phyloP scores from a whole-genome alignment of 495 filamentous ascomycete genomes.

The Hypoxylon crocopeplum region DNA sequence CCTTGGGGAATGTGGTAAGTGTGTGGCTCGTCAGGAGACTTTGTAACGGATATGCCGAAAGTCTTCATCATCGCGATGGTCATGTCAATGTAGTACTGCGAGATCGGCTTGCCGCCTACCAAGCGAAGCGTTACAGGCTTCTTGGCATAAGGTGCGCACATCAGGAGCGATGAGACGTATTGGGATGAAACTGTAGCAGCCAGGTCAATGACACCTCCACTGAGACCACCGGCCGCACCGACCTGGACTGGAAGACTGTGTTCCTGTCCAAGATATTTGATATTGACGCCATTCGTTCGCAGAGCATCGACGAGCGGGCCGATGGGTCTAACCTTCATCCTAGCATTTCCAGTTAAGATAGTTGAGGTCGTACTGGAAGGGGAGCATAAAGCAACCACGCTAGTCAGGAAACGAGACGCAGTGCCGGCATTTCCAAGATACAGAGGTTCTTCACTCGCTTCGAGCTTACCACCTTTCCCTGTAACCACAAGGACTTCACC shows the following conservation, averaged over 20 bases:
- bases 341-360: constrained; percentile 88
- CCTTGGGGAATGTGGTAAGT: constrained; percentile 95
- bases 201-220: constrained; percentile 89
- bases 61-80: constrained; percentile 96
- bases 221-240: constrained; percentile 81
- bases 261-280: constrained; percentile 82
- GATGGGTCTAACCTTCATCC: constrained; percentile 97
- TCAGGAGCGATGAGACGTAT: constrained; percentile 94
- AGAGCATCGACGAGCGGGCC: constrained; percentile 93
- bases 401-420: constrained; percentile 93
- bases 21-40: constrained; percentile 68
- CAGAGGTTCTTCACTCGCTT: constrained; percentile 75
- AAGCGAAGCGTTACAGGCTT: constrained; percentile 88
- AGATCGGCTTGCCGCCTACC: constrained; percentile 94
- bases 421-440: constrained; percentile 98
- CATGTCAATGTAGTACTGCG: constrained; percentile 98
- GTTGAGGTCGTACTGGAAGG: constrained; percentile 68
- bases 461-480: constrained; percentile 85
- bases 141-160: constrained; percentile 97
- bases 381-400: constrained; percentile 84
- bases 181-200: constrained; percentile 95
- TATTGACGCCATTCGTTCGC: constrained; percentile 77
- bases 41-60: constrained; percentile 82
- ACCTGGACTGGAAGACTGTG: constrained; percentile 86
- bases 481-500: constrained; percentile 88